Evolutionary conservation across 495 filamentous ascomycete species (phyloP).

Genomic region (Durotheca rogersii): DNA sequence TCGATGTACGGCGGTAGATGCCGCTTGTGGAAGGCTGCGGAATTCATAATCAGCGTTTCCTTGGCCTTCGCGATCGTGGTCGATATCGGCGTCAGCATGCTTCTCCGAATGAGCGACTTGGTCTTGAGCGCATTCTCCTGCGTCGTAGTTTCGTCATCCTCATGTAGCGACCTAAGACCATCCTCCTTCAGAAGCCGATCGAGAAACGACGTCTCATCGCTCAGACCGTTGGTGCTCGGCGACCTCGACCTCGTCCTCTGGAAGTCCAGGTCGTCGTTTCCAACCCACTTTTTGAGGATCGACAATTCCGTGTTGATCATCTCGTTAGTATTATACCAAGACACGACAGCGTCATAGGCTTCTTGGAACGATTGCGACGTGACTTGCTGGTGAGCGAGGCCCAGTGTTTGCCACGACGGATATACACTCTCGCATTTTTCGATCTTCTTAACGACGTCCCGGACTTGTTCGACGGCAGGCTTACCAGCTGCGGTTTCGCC

Average conservation of each 20-base stretch:
- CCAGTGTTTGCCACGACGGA: conserved; percentile 73
- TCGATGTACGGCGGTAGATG: conserved; percentile 97
- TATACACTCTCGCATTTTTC: conserved; percentile 83
- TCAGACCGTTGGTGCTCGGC: conserved; percentile 63
- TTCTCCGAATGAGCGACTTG: conserved; percentile 50
- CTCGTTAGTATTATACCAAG: conserved; percentile 97
- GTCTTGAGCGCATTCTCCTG: conserved; percentile 37
- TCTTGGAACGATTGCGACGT: conserved; percentile 72
- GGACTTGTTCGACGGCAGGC: conserved; percentile 78
- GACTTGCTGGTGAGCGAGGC: conserved; percentile 66
- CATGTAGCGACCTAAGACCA: conserved; percentile 86
- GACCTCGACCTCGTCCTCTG: conserved; percentile 59
- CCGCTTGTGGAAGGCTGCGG: conserved; percentile 79
- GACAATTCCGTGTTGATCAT: conserved; percentile 93
- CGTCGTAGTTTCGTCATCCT: conserved; percentile 52
- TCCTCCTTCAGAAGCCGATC: conserved; percentile 99
- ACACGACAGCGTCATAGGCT: conserved; percentile 81
- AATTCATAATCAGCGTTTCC: conserved; percentile 82
- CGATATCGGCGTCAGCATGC: conserved; percentile 81
- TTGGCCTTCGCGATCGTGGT: conserved; percentile 91
- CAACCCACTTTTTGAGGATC: conserved; percentile 92
- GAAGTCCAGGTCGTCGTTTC: conserved; percentile 93
- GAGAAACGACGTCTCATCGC: conserved; percentile 87
- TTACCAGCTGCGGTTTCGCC: conserved; percentile 91
- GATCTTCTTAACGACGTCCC: conserved; percentile 83